Base-by-base conservation (phyloP, 2,329 filamentous ascomycete genomes). In the Epichloe gansuensis region DNA sequence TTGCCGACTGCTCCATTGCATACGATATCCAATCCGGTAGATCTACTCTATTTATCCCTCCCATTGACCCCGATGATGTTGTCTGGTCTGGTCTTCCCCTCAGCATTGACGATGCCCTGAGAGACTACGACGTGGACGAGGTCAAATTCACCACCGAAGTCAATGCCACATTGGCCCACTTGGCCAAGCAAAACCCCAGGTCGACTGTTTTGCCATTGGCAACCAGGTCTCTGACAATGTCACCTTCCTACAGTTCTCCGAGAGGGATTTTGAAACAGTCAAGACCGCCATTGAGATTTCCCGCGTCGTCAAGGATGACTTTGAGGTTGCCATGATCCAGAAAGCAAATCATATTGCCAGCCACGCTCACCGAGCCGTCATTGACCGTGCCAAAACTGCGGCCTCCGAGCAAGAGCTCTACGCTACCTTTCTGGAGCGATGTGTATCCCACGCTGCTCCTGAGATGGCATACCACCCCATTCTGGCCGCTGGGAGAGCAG, bases 41-140 rank as follows among this genome's bases (percentile, higher is more conserved):
- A 60, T 80, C 91, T 42, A 94, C 85, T 3, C 81, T 98, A 48
- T 98, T 91, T 72, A 91, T 98, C 61, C 91, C 93, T 2, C 87
- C 90, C 15, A 80, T 91, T 61, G 83, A 95, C 60, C 80, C 88
- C n/a, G 87, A 93, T 44, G 83, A 83, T 52, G 90, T 97, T 54
- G 88, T 97, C 64, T 98, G 91, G 91, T 87, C 86, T 31, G 93
- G 93, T 12, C 77, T 97, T 15, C 93, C 91, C 0, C 73, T 94
- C 55, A 87, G 83, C 38, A 71, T 78, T 37, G 77, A 86, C 43
- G 86, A 96, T 63, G 91, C 91, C 6, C 72, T 86, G 55, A 70
- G 79, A 47, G 77, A 80, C 57, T 97, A 88, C 71, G 88, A 95
- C 59, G 81, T 94, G 57, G 91, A 97, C 65, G 74, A 81, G 38